Evolutionary conservation across 2,329 filamentous ascomycete genomes (phyloP).

Genomic region (Rhynchosporium agropyri): DNA sequence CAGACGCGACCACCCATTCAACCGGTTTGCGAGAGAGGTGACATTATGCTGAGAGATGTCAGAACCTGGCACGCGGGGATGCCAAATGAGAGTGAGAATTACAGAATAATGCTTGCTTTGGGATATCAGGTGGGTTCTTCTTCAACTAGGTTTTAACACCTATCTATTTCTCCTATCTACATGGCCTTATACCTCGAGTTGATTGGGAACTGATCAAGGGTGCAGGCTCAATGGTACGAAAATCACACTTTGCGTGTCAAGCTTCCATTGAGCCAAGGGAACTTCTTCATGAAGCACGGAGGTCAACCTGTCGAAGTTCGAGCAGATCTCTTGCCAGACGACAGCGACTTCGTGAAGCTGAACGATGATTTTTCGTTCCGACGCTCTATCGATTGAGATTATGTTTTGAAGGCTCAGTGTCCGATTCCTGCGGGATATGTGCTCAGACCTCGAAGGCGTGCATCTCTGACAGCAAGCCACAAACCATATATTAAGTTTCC

Average conservation of each 20-base stretch:
- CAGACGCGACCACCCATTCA: constrained; percentile 50
- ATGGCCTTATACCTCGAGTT: not conserved
- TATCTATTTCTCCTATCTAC: not conserved
- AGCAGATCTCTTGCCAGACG: constrained; percentile 35
- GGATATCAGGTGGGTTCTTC: constrained; percentile 34
- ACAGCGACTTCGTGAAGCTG: constrained; percentile 34
- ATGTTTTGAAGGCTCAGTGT: not conserved
- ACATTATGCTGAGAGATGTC: constrained; percentile 60
- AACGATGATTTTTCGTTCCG: constrained; percentile 37
- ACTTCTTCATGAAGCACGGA: constrained; percentile 39
- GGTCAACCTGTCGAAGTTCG: constrained; percentile 38
- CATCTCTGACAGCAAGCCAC: not conserved
- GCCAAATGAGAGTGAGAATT: constrained; percentile 55
- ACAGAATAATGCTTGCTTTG: constrained; percentile 61
- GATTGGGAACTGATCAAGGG: not conserved
- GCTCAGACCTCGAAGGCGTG: not conserved
- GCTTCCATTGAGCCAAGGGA: constrained; percentile 36
- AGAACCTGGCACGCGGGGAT: constrained; percentile 66
- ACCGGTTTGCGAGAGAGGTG: constrained; percentile 55
- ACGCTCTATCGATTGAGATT: constrained; percentile 15
- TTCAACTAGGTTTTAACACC: not conserved
- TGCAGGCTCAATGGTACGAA: constrained; percentile 40
- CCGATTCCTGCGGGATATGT: not conserved
- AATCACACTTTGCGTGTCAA: constrained; percentile 38
- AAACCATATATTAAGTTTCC: constrained; percentile 1